A percentile compares a stretch with the other conserved stretches of the same genome.
These are phyloP conservation scores for Tieghemostelium lacteum DNA, from an alignment of 78 protist genomes.

Conservation along the genomic window DNA sequence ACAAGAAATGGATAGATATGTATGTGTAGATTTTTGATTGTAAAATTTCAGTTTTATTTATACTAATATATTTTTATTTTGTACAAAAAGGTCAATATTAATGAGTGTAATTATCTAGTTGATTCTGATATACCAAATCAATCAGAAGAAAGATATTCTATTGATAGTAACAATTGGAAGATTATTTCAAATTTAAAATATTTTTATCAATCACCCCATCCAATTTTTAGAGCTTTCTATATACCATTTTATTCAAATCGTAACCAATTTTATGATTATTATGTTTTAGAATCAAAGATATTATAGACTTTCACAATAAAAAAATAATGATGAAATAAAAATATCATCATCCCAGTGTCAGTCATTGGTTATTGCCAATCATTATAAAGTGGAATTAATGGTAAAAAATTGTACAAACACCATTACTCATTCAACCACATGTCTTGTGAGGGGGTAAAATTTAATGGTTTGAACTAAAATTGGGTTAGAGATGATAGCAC, in stretches of 20 bases:
- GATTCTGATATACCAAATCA: conserved; percentile 62
- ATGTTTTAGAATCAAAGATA: conserved; percentile 9
- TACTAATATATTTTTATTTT: background rate
- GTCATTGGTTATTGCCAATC: no score
- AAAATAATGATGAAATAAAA: no score
- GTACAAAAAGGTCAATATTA: background rate
- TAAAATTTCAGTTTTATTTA: background rate
- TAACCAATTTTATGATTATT: conserved; percentile 5
- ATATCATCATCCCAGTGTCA: no score
- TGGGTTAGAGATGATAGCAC: no score
- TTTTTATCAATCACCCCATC: background rate
- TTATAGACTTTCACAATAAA: no score
- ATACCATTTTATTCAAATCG: conserved; percentile 8
- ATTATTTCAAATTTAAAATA: conserved; percentile 37
- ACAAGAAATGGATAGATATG: conserved; percentile 66
- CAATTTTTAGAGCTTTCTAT: conserved; percentile 19
- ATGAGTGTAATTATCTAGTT: conserved; percentile 32
- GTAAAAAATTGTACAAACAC: no score
- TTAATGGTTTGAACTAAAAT: no score
- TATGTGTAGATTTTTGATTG: conserved; percentile 1
- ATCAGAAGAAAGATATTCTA: conserved; percentile 12
- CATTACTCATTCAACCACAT: no score
- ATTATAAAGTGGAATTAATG: no score
- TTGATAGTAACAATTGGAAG: conserved; percentile 1
- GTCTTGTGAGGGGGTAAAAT: no score